These are phyloP conservation scores for Chenopodium berlandieri DNA, from an alignment of 148 eudicot species.

Conservation along the genomic window DNA sequence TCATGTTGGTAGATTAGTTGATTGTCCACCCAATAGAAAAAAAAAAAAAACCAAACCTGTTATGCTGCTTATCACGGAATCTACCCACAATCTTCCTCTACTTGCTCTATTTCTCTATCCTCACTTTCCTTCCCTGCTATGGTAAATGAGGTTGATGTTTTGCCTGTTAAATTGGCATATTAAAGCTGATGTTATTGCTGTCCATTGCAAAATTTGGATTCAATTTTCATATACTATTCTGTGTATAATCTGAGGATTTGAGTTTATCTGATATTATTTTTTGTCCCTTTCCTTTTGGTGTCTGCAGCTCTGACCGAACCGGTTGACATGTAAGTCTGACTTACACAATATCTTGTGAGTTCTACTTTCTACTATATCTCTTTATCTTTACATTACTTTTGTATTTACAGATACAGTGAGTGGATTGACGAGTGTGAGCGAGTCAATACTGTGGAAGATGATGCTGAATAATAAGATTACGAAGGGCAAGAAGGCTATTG, in stretches of 20 bases:
- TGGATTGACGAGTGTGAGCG: conserved; percentile 99
- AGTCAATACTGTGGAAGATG: conserved; percentile 76
- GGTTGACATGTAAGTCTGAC: conserved; percentile 74
- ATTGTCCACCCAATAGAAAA: background rate
- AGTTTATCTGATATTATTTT: background rate
- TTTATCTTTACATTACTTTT: background rate
- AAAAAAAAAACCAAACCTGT: background rate
- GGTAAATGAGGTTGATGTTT: background rate
- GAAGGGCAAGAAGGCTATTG: conserved; percentile 14
- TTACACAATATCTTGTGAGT: background rate
- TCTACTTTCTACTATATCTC: background rate
- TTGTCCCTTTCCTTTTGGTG: background rate
- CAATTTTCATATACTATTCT: background rate
- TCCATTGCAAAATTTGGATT: background rate
- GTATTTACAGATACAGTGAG: conserved; percentile 75
- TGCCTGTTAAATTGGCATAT: conserved; percentile 2
- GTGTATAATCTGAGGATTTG: background rate
- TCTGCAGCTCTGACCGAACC: conserved; percentile 85
- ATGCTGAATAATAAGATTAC: conserved; percentile 33
- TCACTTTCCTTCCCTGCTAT: background rate
- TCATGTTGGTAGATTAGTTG: background rate
- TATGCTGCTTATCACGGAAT: background rate
- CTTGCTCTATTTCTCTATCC: background rate
- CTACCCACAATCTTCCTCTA: background rate
- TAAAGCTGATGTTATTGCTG: background rate